These are phyloP conservation scores for Mycena crocata DNA, from an alignment of 768 basidiomycete species.

Conservation along the genomic window DNA sequence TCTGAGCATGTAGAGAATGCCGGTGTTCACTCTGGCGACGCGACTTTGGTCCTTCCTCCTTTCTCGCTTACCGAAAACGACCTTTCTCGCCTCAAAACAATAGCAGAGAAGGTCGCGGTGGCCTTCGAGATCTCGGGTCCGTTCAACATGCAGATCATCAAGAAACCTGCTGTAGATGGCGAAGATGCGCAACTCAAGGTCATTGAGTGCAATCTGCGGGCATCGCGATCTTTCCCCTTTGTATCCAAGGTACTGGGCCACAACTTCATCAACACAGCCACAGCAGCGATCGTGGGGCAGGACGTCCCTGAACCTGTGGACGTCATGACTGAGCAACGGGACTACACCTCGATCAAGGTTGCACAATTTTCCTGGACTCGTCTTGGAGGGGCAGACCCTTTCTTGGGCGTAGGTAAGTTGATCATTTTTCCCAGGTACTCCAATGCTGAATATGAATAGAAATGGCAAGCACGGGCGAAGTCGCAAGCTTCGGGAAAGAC, in stretches of 20 bases:
- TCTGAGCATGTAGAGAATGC: conserved; percentile 99
- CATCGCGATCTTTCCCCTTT: conserved; percentile 98
- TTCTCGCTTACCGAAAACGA: conserved; percentile 82
- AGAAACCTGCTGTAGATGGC: conserved; percentile 68
- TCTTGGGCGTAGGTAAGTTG: conserved; percentile 89
- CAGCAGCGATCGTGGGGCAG: conserved; percentile 85
- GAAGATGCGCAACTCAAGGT: conserved; percentile 86
- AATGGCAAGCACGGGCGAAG: conserved; percentile 99
- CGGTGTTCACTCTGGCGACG: conserved; percentile 98
- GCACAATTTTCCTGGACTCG: conserved; percentile 99
- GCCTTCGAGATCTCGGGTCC: conserved; percentile 98
- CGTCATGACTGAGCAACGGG: conserved; percentile 87
- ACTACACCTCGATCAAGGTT: conserved; percentile 97
- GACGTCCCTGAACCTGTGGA: conserved; percentile 93
- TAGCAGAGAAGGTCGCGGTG: conserved; percentile 93
- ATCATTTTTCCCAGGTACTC: not conserved
- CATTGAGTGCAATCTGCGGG: conserved; percentile 98
- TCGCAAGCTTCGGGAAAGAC: conserved; percentile 94
- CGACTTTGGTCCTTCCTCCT: conserved; percentile 96
- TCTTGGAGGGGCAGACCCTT: conserved; percentile 94
- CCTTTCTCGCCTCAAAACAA: conserved; percentile 89
- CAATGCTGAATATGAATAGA: conserved; percentile 58
- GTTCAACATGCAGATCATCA: conserved; percentile 99
- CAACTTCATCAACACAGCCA: conserved; percentile 97
- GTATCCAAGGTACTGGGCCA: conserved; percentile 97